phyloP scores from a whole-genome alignment of 1,139 yeast species.

The Yamadazyma buinensis region DNA sequence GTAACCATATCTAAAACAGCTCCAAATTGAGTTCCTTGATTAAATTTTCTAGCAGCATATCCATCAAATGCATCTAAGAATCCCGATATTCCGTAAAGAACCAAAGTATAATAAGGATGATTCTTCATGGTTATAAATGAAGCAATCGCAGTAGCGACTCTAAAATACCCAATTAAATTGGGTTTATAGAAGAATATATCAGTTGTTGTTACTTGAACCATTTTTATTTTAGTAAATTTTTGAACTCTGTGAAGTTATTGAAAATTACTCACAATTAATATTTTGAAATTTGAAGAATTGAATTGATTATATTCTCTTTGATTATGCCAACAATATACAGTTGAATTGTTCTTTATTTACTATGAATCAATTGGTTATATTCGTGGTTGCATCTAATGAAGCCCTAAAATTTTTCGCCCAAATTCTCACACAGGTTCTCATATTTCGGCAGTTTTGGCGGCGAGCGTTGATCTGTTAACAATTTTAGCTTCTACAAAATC shows the following conservation, averaged over 20 bases:
- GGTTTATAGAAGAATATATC: conserved; percentile 80
- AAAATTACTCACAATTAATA: too few relatives aligned
- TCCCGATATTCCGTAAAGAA: conserved; percentile 83
- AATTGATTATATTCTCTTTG: too few relatives aligned
- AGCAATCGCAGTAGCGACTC: conserved; percentile 76
- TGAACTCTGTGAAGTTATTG: too few relatives aligned
- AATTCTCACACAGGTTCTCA: background rate
- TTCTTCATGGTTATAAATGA: conserved; percentile 79
- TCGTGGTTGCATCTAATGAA: background rate
- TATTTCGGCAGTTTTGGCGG: background rate
- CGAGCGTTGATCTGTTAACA: too few relatives aligned
- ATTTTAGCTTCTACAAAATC: too few relatives aligned
- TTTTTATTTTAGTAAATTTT: background rate
- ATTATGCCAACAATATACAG: too few relatives aligned
- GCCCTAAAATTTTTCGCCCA: conserved; percentile 1
- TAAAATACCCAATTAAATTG: conserved; percentile 81
- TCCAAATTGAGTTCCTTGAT: conserved; percentile 90
- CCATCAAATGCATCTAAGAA: conserved; percentile 96
- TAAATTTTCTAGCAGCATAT: conserved; percentile 82
- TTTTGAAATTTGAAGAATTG: too few relatives aligned
- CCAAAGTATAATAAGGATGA: conserved; percentile 75
- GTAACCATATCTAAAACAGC: conserved; percentile 99
- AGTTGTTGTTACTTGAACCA: conserved; percentile 24
- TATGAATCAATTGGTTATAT: too few relatives aligned
- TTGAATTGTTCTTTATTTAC: too few relatives aligned